Conservation (phyloP, 768 basidiomycete genomes). For the Coprinopsis strossmayeri region DNA sequence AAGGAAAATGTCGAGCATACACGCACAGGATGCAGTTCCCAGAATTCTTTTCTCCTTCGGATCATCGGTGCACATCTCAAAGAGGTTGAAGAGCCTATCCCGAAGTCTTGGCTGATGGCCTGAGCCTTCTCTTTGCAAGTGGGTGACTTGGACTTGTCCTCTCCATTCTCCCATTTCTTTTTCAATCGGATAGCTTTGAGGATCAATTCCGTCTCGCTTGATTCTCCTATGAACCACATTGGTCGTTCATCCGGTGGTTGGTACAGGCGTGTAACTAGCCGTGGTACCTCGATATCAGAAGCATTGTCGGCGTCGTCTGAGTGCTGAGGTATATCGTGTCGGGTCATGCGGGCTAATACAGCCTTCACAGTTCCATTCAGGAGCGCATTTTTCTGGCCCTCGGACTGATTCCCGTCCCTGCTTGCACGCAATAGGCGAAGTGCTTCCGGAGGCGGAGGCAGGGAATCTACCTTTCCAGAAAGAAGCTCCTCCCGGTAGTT, state of each 20-base stretch:
- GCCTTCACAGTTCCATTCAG: background rate
- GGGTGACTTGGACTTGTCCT: too few relatives aligned
- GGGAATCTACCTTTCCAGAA: background rate
- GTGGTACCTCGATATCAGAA: too few relatives aligned
- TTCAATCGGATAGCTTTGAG: background rate
- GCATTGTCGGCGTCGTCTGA: too few relatives aligned
- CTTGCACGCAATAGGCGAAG: too few relatives aligned
- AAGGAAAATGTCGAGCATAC: background rate
- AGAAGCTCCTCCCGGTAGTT: background rate
- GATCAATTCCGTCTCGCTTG: background rate
- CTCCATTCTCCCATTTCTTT: background rate
- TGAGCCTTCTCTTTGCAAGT: too few relatives aligned
- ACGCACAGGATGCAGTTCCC: slow-evolving; percentile 28
- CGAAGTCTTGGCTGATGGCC: too few relatives aligned
- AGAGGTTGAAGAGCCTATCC: background rate
- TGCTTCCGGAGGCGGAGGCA: background rate
- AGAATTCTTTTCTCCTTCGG: slow-evolving; percentile 21
- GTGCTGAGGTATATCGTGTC: too few relatives aligned
- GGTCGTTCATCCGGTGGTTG: too few relatives aligned
- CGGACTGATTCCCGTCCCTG: too few relatives aligned
- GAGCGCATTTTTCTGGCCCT: background rate
- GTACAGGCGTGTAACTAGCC: too few relatives aligned
- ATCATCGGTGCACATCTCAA: background rate
- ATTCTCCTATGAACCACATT: background rate
- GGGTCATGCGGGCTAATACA: too few relatives aligned